Conservation (phyloP, 805 yeast species). For the Phaffomyces thermotolerans region DNA sequence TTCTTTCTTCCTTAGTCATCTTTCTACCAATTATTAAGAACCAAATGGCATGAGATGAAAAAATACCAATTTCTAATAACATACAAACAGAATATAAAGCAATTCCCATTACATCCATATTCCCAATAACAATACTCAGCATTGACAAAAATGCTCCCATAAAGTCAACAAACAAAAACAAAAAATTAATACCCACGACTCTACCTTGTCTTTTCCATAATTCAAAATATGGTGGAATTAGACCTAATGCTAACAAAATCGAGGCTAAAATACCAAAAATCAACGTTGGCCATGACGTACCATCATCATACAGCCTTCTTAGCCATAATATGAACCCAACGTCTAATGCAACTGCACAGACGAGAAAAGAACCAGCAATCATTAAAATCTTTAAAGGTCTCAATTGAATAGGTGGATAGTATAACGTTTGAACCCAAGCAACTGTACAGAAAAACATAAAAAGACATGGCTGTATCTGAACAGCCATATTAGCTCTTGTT, state of each 20-base stretch:
- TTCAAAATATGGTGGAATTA: constrained; percentile 87
- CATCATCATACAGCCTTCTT: constrained; percentile 46
- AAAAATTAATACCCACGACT: constrained; percentile 84
- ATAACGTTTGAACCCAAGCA: constrained; percentile 61
- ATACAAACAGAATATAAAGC: constrained; percentile 60
- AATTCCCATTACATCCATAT: constrained; percentile 64
- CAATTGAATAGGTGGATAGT: constrained; percentile 64
- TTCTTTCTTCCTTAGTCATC: constrained; percentile 1
- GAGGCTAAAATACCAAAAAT: constrained; percentile 80
- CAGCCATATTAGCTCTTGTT: constrained; percentile 64
- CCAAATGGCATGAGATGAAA: constrained; percentile 59
- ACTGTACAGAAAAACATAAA: constrained; percentile 64
- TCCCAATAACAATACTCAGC: constrained; percentile 50
- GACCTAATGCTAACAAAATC: constrained; percentile 65
- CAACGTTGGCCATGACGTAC: constrained; percentile 67
- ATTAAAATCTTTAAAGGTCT: constrained; percentile 31
- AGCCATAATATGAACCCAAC: constrained; percentile 68
- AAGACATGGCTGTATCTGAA: constrained; percentile 85
- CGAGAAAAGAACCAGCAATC: constrained; percentile 31
- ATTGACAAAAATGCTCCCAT: constrained; percentile 79
- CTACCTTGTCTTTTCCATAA: constrained; percentile 71
- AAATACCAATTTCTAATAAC: constrained; percentile 63
- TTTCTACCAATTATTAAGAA: constrained; percentile 26
- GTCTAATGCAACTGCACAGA: constrained; percentile 50
- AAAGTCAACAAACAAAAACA: constrained; percentile 69